A percentile compares a stretch with the other conserved stretches of the same genome.
Evolutionary conservation across 805 yeast genomes (phyloP).

Genomic region (Lipomyces oligophaga): DNA sequence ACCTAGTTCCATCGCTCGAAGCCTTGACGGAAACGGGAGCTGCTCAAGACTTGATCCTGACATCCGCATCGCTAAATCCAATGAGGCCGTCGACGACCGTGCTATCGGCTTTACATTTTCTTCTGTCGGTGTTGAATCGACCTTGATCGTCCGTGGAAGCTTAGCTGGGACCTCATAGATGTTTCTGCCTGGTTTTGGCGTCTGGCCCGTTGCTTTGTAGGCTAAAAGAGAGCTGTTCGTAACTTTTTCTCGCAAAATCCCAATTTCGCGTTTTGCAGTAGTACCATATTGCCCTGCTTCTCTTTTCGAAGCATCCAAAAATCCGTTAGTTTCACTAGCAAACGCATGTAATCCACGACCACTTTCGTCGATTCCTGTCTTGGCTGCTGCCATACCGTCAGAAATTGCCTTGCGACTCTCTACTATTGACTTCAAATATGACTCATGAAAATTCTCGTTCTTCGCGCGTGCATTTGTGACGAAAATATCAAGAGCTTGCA

Average conservation of each 20-base stretch:
- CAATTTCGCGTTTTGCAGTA: slow-evolving; percentile 7
- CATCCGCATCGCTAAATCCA: no score
- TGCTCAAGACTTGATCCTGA: no score
- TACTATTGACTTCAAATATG: slow-evolving; percentile 6
- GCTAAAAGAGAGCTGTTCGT: slow-evolving; percentile 2
- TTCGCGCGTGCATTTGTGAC: slow-evolving; percentile 26
- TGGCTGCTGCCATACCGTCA: slow-evolving; percentile 6
- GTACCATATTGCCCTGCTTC: slow-evolving; percentile 3
- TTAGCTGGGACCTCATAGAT: slow-evolving; percentile 9
- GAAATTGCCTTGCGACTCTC: slow-evolving; percentile 4
- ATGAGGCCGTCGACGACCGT: no score
- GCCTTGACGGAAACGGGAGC: no score
- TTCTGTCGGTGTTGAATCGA: not conserved
- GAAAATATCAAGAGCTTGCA: slow-evolving; percentile 25
- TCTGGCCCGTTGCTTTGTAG: slow-evolving; percentile 15
- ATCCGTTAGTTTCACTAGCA: slow-evolving; percentile 7
- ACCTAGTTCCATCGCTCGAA: no score
- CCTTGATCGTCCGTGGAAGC: slow-evolving; percentile 17
- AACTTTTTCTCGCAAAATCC: slow-evolving; percentile 15
- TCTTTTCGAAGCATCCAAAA: slow-evolving; percentile 9
- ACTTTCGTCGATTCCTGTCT: slow-evolving; percentile 8
- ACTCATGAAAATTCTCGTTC: slow-evolving; percentile 20
- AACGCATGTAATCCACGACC: slow-evolving; percentile 18
- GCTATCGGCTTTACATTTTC: slow-evolving; percentile 7
- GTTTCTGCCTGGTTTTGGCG: slow-evolving; percentile 20